Conservation (phyloP, 345 rosid species). For the Linum trigynum region DNA sequence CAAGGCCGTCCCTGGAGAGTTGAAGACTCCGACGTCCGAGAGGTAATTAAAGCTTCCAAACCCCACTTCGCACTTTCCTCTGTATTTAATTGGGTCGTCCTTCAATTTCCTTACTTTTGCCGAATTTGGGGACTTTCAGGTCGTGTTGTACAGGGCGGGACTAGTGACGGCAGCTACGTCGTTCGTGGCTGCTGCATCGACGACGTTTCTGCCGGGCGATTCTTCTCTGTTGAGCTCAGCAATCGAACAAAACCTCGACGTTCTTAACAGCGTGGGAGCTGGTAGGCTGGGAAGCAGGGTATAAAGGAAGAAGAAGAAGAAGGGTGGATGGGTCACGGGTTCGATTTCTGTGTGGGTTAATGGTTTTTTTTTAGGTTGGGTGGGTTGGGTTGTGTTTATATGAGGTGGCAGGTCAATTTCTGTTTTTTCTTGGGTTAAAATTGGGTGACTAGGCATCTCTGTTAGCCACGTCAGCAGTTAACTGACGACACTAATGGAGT, state of each 20-base stretch:
- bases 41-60: slow-evolving; percentile 37
- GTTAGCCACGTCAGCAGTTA: too few species aligned
- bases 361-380: too few species aligned
- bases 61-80: background rate
- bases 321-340: too few species aligned
- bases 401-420: too few species aligned
- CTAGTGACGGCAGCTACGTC: slow-evolving; percentile 75
- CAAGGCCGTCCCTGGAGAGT: slow-evolving; percentile 65
- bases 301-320: too few species aligned
- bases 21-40: slow-evolving; percentile 69
- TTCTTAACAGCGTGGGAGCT: slow-evolving; percentile 57
- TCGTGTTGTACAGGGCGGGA: slow-evolving; percentile 72
- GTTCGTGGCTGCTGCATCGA: slow-evolving; percentile 67
- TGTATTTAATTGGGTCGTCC: background rate
- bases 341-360: too few species aligned
- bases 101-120: background rate
- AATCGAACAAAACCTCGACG: slow-evolving; percentile 54
- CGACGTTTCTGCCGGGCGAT: slow-evolving; percentile 53
- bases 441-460: too few species aligned
- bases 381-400: too few species aligned
- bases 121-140: slow-evolving; percentile 37
- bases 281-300: slow-evolving; percentile 45
- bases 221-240: slow-evolving; percentile 35
- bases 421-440: too few species aligned
- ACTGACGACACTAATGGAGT: too few species aligned